phyloP scores from a whole-genome alignment of 192 early-diverging fungal species.

The Rhizophagus clarus region DNA sequence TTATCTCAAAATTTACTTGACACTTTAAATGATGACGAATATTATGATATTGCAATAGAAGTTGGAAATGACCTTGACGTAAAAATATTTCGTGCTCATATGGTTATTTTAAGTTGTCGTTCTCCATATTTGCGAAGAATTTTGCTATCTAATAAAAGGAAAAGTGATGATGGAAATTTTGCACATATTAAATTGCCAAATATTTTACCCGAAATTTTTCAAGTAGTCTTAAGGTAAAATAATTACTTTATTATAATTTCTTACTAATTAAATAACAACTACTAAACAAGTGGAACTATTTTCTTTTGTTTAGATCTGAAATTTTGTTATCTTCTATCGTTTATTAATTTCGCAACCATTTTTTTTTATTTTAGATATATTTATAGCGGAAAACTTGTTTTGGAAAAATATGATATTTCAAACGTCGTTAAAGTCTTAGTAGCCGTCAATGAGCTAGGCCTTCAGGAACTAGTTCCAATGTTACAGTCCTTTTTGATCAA shows the following conservation, averaged over 20 bases:
- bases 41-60: conserved; percentile 4
- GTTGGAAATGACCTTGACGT: neutral
- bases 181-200: neutral
- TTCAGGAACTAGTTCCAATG: neutral
- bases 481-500: neutral
- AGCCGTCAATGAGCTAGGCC: conserved; percentile 8
- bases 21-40: neutral
- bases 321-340: too few species aligned
- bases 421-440: neutral
- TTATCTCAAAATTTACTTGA: neutral
- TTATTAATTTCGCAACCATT: neutral
- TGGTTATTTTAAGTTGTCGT: conserved; percentile 1
- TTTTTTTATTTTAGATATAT: conserved; percentile 19
- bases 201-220: neutral
- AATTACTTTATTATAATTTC: neutral
- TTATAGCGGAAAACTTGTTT: neutral
- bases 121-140: conserved; percentile 2
- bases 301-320: too few species aligned
- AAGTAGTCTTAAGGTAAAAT: neutral
- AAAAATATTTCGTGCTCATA: conserved; percentile 3
- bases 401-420: neutral
- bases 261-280: neutral
- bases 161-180: neutral
- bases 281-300: too few species aligned
- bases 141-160: neutral